phyloP scores from a whole-genome alignment of 257 asterid genomes.

The Gentiana straminea region DNA sequence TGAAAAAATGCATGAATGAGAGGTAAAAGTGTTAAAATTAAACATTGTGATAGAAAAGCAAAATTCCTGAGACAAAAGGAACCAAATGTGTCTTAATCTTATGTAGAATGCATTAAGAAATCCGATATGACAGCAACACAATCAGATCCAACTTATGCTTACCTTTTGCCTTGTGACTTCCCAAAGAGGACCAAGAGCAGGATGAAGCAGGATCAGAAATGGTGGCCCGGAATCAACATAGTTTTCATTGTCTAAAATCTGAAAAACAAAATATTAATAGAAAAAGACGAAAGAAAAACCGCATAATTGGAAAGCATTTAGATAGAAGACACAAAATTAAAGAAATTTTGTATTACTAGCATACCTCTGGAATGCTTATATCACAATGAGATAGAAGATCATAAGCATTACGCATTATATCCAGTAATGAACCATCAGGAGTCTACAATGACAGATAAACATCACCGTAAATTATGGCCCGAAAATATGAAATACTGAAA shows the following conservation, averaged over 20 bases:
- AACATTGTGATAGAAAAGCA: too few species aligned
- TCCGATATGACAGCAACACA: not conserved
- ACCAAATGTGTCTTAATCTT: too few species aligned
- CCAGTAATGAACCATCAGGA: slow-evolving; percentile 95
- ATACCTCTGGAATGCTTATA: slow-evolving; percentile 72
- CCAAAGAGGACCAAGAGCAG: slow-evolving; percentile 99
- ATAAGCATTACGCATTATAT: slow-evolving; percentile 90
- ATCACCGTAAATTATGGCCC: not conserved
- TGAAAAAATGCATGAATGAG: too few species aligned
- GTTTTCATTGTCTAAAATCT: slow-evolving; percentile 69
- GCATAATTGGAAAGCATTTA: not conserved
- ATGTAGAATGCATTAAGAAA: too few species aligned
- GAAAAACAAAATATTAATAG: slow-evolving; percentile 9
- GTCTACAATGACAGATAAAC: slow-evolving; percentile 56
- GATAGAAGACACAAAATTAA: slow-evolving; percentile 7
- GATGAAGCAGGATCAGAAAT: slow-evolving; percentile 86
- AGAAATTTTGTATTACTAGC: not conserved
- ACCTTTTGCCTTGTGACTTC: slow-evolving; percentile 91
- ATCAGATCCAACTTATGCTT: slow-evolving; percentile 2
- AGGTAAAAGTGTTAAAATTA: too few species aligned
- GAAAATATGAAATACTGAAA: not conserved
- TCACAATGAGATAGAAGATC: slow-evolving; percentile 83
- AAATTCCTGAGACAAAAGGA: too few species aligned
- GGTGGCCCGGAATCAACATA: slow-evolving; percentile 89
- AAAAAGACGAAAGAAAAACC: not conserved